Conservation (phyloP, 129 eudicot genomes). For the Rutidosis leptorrhynchoides region DNA sequence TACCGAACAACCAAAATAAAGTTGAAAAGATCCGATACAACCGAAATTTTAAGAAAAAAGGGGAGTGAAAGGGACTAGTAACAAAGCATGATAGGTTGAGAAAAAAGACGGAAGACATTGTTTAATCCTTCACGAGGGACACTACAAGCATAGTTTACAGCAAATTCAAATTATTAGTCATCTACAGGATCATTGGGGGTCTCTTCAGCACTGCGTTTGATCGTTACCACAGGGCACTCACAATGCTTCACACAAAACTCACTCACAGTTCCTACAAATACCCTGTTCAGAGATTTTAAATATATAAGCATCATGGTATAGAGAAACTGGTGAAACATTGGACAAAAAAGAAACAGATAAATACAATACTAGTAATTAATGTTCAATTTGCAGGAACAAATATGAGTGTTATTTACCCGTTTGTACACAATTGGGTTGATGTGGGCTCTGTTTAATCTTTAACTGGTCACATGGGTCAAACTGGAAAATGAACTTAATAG, state of each 20-base stretch:
- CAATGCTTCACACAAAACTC: constrained; percentile 93
- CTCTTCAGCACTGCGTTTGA: constrained; percentile 66
- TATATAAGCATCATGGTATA: not conserved
- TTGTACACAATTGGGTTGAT: not conserved
- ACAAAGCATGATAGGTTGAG: no score
- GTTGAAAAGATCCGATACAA: not conserved
- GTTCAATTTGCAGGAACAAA: not conserved
- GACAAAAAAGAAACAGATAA: not conserved
- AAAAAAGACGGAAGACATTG: no score
- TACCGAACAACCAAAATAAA: not conserved
- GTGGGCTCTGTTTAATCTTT: not conserved
- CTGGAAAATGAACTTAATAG: not conserved
- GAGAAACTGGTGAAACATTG: not conserved
- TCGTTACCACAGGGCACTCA: constrained; percentile 86
- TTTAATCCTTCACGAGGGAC: not conserved
- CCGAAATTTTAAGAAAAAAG: not conserved
- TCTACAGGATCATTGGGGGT: constrained; percentile 84
- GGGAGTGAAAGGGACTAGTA: not conserved
- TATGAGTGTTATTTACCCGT: not conserved
- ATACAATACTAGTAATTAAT: not conserved
- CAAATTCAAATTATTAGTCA: constrained; percentile 41
- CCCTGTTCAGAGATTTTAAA: constrained; percentile 46
- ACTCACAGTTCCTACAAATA: constrained; percentile 95
- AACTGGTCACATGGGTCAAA: not conserved
- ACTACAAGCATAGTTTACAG: constrained; percentile 2